Percentiles rank a stretch among this genome's conserved stretches.
phyloP scores from a whole-genome alignment of 139 green algal genomes.

The Chlamydomonas eustigma region DNA sequence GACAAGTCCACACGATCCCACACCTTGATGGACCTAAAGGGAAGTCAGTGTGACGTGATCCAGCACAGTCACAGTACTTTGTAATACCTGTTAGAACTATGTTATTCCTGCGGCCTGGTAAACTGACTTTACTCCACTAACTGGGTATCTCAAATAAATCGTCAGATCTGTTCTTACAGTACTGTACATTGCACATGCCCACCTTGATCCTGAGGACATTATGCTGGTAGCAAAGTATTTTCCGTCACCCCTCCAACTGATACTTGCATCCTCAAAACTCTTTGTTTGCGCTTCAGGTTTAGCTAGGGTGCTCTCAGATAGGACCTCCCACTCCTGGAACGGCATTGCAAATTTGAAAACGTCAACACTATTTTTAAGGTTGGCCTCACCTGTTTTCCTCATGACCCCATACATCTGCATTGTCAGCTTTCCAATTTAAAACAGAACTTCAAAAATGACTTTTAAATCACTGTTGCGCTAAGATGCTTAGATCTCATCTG shows the following conservation, averaged over 20 bases:
- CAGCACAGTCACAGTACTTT: no score
- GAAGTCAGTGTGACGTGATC: not conserved
- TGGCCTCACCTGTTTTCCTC: not conserved
- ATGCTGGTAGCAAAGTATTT: constrained; percentile 64
- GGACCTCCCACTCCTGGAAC: constrained; percentile 16
- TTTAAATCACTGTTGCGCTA: not conserved
- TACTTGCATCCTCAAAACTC: not conserved
- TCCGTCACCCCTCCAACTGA: constrained; percentile 81
- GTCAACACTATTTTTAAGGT: not conserved
- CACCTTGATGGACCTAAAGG: constrained; percentile 33
- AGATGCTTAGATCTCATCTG: not conserved
- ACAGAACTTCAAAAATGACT: not conserved
- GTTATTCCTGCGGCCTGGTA: no score
- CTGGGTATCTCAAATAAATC: no score
- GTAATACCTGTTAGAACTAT: no score
- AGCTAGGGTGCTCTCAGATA: not conserved
- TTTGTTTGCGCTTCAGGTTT: not conserved
- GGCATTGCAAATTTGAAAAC: not conserved
- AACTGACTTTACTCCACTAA: no score
- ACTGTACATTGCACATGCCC: not conserved
- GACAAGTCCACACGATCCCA: constrained; percentile 62
- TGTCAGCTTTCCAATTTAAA: no score
- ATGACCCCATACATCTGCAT: not conserved
- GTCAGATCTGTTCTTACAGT: not conserved
- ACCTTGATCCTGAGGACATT: not conserved